A percentile compares a stretch with the other conserved stretches of the same genome.
Conservation (phyloP, 768 basidiomycete species). For the Filobasidium wieringae region DNA sequence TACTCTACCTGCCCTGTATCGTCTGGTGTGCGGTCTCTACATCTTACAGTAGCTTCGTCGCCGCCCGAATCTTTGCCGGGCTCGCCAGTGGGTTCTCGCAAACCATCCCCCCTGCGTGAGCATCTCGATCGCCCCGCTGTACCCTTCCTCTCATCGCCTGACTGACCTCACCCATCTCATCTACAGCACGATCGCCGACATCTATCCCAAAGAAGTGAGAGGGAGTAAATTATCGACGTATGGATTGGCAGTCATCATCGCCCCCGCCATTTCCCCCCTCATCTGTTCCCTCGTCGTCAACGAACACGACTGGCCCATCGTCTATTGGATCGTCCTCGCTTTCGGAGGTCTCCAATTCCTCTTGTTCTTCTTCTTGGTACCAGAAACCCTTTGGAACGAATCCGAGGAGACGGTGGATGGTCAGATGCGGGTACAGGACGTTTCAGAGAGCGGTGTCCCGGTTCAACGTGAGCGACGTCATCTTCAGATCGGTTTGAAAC, state of each 20-base stretch:
- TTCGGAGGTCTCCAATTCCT: constrained; percentile 19
- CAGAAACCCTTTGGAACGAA: constrained; percentile 25
- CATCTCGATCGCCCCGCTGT: no score
- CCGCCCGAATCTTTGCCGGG: constrained; percentile 19
- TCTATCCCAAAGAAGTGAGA: constrained; percentile 19
- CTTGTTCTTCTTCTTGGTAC: constrained; percentile 19
- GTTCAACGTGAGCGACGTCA: not conserved
- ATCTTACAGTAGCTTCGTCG: constrained; percentile 16
- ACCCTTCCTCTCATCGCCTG: not conserved
- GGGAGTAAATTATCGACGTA: constrained; percentile 21
- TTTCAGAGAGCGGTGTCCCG: constrained; percentile 1
- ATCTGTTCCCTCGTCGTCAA: constrained; percentile 21
- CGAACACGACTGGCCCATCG: constrained; percentile 16
- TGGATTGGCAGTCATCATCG: constrained; percentile 17
- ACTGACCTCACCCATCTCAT: not conserved
- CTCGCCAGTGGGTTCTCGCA: constrained; percentile 17
- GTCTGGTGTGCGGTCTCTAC: constrained; percentile 20
- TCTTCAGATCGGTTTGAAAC: not conserved
- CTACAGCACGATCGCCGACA: constrained; percentile 20
- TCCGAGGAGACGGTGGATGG: constrained; percentile 8
- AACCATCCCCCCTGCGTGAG: constrained; percentile 18
- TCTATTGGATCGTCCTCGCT: constrained; percentile 24
- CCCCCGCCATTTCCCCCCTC: constrained; percentile 21
- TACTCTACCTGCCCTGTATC: constrained; percentile 19
- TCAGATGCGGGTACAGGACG: constrained; percentile 1